These are phyloP conservation scores for Stylonectria norvegica DNA, from an alignment of 2,329 filamentous ascomycete genomes.

Conservation along the genomic window DNA sequence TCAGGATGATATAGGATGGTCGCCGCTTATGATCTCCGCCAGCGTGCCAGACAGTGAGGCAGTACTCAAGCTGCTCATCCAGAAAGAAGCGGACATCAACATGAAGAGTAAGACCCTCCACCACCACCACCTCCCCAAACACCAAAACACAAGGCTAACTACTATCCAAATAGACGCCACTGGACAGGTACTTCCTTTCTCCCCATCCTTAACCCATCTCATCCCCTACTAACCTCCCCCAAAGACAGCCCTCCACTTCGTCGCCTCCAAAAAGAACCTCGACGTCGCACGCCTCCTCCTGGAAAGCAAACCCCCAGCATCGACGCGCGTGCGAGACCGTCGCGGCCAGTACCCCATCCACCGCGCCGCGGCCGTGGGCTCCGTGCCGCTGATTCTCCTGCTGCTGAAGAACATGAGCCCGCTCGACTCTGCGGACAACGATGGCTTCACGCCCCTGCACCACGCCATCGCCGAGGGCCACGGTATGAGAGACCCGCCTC, in stretches of 20 bases:
- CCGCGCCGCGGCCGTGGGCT: constrained; percentile 85
- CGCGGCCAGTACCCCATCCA: constrained; percentile 89
- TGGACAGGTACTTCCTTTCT: constrained; percentile 50
- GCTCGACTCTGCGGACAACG: constrained; percentile 75
- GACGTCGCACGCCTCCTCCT: constrained; percentile 78
- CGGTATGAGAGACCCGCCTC: constrained; percentile 40
- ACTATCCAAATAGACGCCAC: constrained; percentile 50
- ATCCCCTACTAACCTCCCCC: neutral
- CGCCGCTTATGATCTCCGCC: constrained; percentile 77
- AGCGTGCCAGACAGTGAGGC: constrained; percentile 70
- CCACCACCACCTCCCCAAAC: neutral
- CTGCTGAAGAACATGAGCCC: constrained; percentile 76
- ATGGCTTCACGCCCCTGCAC: constrained; percentile 86
- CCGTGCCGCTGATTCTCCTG: constrained; percentile 78
- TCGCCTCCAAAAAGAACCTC: constrained; percentile 84
- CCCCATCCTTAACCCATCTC: neutral
- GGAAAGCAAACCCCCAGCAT: constrained; percentile 64
- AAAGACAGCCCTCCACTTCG: constrained; percentile 85
- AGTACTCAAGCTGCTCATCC: constrained; percentile 64
- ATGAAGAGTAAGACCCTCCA: constrained; percentile 57
- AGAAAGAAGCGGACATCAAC: constrained; percentile 68
- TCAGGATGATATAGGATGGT: constrained; percentile 77
- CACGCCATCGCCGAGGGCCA: constrained; percentile 77
- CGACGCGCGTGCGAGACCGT: constrained; percentile 75
- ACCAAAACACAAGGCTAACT: neutral